These are phyloP conservation scores for Malassezia japonica DNA, from an alignment of 1,284 basidiomycete genomes.

Conservation along the genomic window DNA sequence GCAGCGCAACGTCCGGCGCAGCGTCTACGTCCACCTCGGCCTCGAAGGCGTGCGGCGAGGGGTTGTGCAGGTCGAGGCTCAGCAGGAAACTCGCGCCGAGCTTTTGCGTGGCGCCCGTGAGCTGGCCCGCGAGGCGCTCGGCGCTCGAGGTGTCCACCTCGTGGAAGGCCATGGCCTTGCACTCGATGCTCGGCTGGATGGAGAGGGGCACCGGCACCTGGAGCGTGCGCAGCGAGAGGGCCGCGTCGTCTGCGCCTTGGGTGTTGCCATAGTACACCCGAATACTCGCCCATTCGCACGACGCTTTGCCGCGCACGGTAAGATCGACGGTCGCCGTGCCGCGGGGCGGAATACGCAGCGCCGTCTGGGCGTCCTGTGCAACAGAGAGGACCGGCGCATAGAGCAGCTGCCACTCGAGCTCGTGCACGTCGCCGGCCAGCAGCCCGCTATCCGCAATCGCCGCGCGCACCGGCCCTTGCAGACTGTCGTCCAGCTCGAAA, in stretches of 20 bases:
- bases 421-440: slow-evolving; percentile 74
- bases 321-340: slow-evolving; percentile 62
- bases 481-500: slow-evolving; percentile 78
- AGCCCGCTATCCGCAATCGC: slow-evolving; percentile 64
- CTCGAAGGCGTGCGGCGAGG: slow-evolving; percentile 74
- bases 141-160: slow-evolving; percentile 25
- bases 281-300: slow-evolving; percentile 68
- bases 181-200: slow-evolving; percentile 84
- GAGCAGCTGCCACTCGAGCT: slow-evolving; percentile 73
- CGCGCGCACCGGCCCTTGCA: slow-evolving; percentile 64
- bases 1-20: slow-evolving; percentile 52
- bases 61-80: slow-evolving; percentile 74
- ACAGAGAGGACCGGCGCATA: slow-evolving; percentile 58
- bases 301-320: slow-evolving; percentile 73
- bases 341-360: slow-evolving; percentile 57
- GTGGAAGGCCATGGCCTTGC: slow-evolving; percentile 42
- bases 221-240: background rate
- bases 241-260: background rate
- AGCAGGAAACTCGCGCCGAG: slow-evolving; percentile 68
- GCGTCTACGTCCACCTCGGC: slow-evolving; percentile 59
- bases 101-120: background rate
- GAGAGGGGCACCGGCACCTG: slow-evolving; percentile 71
- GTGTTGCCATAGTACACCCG: slow-evolving; percentile 73
- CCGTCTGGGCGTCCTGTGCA: background rate
- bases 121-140: slow-evolving; percentile 20